A percentile compares a stretch with the other conserved stretches of the same genome.
phyloP scores from a whole-genome alignment of 768 basidiomycete genomes.

The Paxillus ammoniavirescens region DNA sequence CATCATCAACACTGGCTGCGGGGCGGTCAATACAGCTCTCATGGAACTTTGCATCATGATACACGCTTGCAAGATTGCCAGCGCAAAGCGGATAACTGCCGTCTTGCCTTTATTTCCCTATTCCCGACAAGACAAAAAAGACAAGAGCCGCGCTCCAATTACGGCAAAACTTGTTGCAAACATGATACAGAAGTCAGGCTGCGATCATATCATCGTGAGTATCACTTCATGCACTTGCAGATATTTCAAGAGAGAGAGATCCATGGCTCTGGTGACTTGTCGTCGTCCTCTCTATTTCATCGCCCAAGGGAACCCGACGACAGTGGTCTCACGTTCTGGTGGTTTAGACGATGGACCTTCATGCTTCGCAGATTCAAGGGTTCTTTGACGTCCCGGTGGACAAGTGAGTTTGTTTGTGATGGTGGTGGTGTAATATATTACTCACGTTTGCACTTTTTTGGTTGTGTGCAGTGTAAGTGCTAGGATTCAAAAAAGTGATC shows the following conservation, averaged over 20 bases:
- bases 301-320: slow-evolving; percentile 3
- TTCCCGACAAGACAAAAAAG: slow-evolving; percentile 97
- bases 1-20: slow-evolving; percentile 92
- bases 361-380: slow-evolving; percentile 98
- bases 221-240: neutral
- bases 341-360: slow-evolving; percentile 92
- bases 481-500: slow-evolving; percentile 1
- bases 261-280: neutral
- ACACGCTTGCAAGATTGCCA: slow-evolving; percentile 99
- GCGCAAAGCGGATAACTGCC: slow-evolving; percentile 96
- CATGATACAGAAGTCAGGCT: slow-evolving; percentile 89
- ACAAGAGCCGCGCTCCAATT: slow-evolving; percentile 97
- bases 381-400: slow-evolving; percentile 99
- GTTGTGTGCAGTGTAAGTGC: slow-evolving; percentile 48
- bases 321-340: slow-evolving; percentile 1
- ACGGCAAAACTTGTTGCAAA: slow-evolving; percentile 98
- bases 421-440: neutral
- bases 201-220: slow-evolving; percentile 96
- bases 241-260: neutral
- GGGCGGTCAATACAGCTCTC: slow-evolving; percentile 85
- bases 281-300: neutral
- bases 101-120: slow-evolving; percentile 97
- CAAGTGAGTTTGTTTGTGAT: slow-evolving; percentile 67
- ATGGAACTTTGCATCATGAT: slow-evolving; percentile 99
- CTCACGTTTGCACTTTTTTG: slow-evolving; percentile 13